Conservation (phyloP, 2,329 filamentous ascomycete species). For the Alternaria ethzedia region DNA sequence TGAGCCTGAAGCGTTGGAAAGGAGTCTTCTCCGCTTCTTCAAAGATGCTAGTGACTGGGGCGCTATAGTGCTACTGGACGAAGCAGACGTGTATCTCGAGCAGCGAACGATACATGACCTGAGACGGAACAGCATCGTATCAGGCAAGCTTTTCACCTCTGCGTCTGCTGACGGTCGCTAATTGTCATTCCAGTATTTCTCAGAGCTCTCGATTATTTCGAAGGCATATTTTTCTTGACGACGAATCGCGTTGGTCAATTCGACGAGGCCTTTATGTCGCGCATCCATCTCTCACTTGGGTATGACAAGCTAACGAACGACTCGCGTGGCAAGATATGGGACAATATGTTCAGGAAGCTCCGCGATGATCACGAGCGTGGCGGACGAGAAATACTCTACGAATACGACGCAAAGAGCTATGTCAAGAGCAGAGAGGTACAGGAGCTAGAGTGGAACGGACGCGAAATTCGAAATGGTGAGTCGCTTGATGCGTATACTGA, state of each 20-base stretch:
- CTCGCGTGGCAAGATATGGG: neutral
- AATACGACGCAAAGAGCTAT: too few species aligned
- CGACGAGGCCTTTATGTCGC: constrained; percentile 34
- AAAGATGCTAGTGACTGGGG: neutral
- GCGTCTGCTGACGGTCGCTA: too few species aligned
- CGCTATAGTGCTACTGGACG: constrained; percentile 58
- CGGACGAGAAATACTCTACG: too few species aligned
- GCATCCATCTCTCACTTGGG: constrained; percentile 25
- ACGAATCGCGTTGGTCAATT: constrained; percentile 41
- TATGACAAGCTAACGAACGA: neutral
- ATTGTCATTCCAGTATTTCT: too few species aligned
- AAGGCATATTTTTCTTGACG: constrained; percentile 41
- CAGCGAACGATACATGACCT: constrained; percentile 47
- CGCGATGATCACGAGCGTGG: too few species aligned
- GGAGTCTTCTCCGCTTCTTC: neutral
- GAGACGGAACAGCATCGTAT: constrained; percentile 46
- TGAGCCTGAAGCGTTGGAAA: too few species aligned
- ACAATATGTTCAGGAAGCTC: neutral
- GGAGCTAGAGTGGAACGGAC: too few species aligned
- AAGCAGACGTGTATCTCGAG: constrained; percentile 68
- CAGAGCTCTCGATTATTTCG: constrained; percentile 42
- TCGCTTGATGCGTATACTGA: too few species aligned
- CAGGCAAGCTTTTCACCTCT: too few species aligned
- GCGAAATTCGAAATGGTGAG: too few species aligned
- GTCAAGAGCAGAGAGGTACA: too few species aligned